These are phyloP conservation scores for Huntiella savannae DNA, from an alignment of 2,329 filamentous ascomycete species.

Conservation along the genomic window DNA sequence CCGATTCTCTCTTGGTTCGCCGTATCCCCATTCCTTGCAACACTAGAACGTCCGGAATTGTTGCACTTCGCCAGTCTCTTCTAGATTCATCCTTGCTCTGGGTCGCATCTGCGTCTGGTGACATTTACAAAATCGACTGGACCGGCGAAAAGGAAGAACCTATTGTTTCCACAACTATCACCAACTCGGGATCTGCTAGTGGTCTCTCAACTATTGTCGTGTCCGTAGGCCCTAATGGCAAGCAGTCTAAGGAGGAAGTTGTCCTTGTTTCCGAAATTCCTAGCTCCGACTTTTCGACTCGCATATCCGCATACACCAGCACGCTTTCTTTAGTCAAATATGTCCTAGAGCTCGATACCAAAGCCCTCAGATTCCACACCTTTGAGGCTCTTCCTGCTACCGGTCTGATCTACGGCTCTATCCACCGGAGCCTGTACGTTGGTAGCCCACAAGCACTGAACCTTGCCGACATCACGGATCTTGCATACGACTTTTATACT, in stretches of 20 bases:
- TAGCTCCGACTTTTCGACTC: slow-evolving; percentile 1
- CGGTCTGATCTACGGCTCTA: slow-evolving; percentile 12
- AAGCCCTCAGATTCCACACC: slow-evolving; percentile 6
- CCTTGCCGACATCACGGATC: slow-evolving; percentile 14
- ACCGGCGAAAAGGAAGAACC: slow-evolving; percentile 16
- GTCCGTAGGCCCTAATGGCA: slow-evolving; percentile 15
- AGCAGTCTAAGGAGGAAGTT: slow-evolving; percentile 23
- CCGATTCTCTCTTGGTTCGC: slow-evolving; percentile 62
- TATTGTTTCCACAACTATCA: slow-evolving; percentile 12
- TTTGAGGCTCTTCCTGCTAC: slow-evolving; percentile 3
- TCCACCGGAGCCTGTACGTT: slow-evolving; percentile 21
- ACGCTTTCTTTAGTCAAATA: slow-evolving; percentile 7
- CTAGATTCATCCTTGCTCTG: slow-evolving; percentile 30
- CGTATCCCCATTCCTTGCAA: slow-evolving; percentile 36
- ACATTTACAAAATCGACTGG: slow-evolving; percentile 41
- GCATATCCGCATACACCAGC: slow-evolving; percentile 9
- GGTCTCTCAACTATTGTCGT: slow-evolving; percentile 26
- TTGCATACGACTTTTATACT: slow-evolving; percentile 25
- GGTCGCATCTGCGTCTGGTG: slow-evolving; percentile 40
- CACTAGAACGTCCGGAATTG: slow-evolving; percentile 17
- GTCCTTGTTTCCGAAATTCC: slow-evolving; percentile 25
- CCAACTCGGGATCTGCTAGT: slow-evolving; percentile 24
- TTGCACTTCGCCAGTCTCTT: slow-evolving; percentile 23
- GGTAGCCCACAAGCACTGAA: slow-evolving; percentile 15
- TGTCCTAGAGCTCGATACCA: slow-evolving; percentile 6